Base-by-base conservation (phyloP, 164 flowering plant genomes). In the Akebia trifoliata region DNA sequence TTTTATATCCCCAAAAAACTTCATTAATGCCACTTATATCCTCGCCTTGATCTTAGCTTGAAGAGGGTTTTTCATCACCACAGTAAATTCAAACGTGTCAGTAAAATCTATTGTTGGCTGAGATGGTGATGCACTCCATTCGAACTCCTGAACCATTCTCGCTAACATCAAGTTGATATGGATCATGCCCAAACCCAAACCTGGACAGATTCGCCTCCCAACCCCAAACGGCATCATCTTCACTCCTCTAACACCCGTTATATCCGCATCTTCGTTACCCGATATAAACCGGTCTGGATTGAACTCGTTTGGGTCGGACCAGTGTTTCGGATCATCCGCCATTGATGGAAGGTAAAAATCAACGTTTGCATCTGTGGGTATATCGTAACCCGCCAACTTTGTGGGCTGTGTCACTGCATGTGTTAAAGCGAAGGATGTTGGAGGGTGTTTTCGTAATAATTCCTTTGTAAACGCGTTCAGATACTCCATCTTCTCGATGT, bases 161-260 rank as follows among this genome's bases (percentile, higher is more conserved):
- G 89, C 99, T 47, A 93, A 18, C 81, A 93, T 77, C 62, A 93
- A 60, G 44, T 76, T 72, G 2, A 90, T 74, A 60, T 93, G 99
- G 11, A 81, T 62, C 45, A 78, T 90, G 0, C 80, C 99, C 87
- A 93, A 76, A 4, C 54, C 38, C 60, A 90, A 35, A 2, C 99
- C 97, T 3, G 99, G 99, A 64, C 99, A 93, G 10, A 93, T 83
- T 72, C 99, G 75, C 68, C 97, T 54, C 12, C 99, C 99, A 7
- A 64, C 77, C 4, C 97, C 97, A 45, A 93, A 93, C 29, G 99
- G 97, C 60, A 86, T 61, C 99, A 90, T 93, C 56, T 76, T 84
- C 53, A 87, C 72, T 0, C 77, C 89, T 20, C 28, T 80, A 0
- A 68, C 76, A 0, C 95, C 95, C 0, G 85, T 89, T 0, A 87